Base-by-base conservation (phyloP, 2,329 filamentous ascomycete genomes). In the Fusarium newnesense region DNA sequence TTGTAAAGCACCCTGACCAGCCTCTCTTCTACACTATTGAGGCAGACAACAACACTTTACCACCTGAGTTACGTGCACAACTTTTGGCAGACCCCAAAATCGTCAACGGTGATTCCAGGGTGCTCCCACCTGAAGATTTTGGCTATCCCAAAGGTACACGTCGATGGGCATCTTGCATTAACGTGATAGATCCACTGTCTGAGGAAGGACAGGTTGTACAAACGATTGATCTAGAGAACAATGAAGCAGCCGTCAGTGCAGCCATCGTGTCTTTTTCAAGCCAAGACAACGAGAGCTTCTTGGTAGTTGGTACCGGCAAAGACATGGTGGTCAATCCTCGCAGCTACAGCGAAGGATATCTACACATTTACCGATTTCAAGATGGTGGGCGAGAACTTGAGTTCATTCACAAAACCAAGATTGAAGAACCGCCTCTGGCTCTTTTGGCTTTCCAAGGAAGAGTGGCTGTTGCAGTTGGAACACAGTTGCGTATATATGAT, bases 141-240 rank as follows among this genome's bases (percentile, higher is more conserved):
- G 96, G 96, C 4, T 94, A 98, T 78, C 93, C 96, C 15, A 90
- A 92, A 64, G 95, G 91, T 30, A 91, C 89, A 67, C 93, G 94
- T 26, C 93, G 96, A 73, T 99, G 96, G 96, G 94, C 96, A 44
- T 98, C 96, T 15, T 98, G 95, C 81, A 95, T 99, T 74, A 95
- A 94, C 78, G 89, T 98, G 26, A 88, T 99, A 24, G 96, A 99
- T 78, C 95, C 96, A 1, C 80, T 96, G 6, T 89, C 86, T 21
- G 89, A 93, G 54, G 95, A 96, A 77, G 85, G 84, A 0, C 80
- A 83, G 7, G 92, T 97, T 2, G 81, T 96, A 9, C 91, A 93
- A 72, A 95, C 91, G 2, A 86, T 98, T 46, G 92, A 98, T 67
- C 83, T 99, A 0, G 92, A 93, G 56, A 92, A 96, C 44, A 98